Conservation (phyloP, 1,139 yeast species). For the Saccharomyces hybrid region DNA sequence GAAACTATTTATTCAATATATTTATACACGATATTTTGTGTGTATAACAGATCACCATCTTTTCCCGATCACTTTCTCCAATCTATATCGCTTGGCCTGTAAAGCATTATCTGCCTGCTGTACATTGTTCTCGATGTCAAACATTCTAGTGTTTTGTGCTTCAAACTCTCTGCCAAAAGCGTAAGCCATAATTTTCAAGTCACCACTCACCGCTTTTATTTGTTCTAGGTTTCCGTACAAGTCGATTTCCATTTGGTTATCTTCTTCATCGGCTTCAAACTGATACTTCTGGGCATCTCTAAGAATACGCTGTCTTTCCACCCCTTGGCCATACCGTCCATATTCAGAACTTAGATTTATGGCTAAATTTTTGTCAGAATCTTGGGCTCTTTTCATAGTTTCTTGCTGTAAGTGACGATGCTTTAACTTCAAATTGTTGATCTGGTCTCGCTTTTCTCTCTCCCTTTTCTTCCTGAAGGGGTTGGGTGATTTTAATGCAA, state of each 20-base stretch:
- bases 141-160: not conserved
- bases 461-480: not conserved
- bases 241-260: not conserved
- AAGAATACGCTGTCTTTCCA: not conserved
- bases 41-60: not conserved
- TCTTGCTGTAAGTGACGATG: not conserved
- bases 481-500: not conserved
- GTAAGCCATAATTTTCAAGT: not conserved
- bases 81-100: not conserved
- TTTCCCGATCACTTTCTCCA: not conserved
- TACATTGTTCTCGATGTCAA: not conserved
- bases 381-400: not conserved
- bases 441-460: not conserved
- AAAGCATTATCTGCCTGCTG: not conserved
- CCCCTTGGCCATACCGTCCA: not conserved
- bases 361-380: not conserved
- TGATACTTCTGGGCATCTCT: not conserved
- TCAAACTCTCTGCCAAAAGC: not conserved
- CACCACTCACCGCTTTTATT: not conserved
- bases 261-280: not conserved
- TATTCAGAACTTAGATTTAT: not conserved
- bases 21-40: not conserved
- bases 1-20: not conserved
- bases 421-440: not conserved
- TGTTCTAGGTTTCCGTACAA: not conserved